phyloP scores from a whole-genome alignment of 75 land plant genomes.

The Azolla pinnata region DNA sequence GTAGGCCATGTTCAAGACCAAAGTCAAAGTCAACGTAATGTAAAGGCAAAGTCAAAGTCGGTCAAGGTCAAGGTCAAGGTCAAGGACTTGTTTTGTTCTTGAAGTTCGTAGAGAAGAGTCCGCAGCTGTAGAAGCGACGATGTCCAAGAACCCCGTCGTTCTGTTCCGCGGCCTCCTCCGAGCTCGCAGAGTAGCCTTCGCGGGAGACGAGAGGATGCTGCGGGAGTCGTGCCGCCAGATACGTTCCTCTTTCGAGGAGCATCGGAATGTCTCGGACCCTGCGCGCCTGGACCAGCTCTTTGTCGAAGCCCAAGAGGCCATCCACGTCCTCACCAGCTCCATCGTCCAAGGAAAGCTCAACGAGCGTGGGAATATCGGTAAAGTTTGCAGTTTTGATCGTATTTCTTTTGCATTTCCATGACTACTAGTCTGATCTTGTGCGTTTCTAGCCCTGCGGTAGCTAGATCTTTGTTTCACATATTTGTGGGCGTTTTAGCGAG shows the following conservation, averaged over 20 bases:
- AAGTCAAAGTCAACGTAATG: no score
- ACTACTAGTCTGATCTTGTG: no score
- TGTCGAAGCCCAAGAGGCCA: slow-evolving; percentile 53
- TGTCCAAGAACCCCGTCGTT: slow-evolving; percentile 8
- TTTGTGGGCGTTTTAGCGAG: background rate
- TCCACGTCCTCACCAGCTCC: slow-evolving; percentile 48
- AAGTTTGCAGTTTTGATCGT: no score
- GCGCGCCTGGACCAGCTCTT: slow-evolving; percentile 36
- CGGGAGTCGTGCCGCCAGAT: slow-evolving; percentile 39
- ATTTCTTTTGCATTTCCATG: no score
- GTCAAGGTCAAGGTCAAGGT: no score
- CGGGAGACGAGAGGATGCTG: slow-evolving; percentile 54
- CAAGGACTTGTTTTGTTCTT: no score
- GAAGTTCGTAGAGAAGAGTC: no score
- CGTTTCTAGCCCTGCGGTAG: no score
- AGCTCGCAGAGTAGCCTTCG: slow-evolving; percentile 48
- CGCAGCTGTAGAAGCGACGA: no score
- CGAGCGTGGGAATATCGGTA: slow-evolving; percentile 55
- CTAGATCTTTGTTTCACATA: no score
- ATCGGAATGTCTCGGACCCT: slow-evolving; percentile 36
- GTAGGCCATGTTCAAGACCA: no score
- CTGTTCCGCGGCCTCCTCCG: slow-evolving; percentile 49
- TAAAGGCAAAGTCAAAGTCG: no score
- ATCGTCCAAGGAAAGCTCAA: slow-evolving; percentile 77
- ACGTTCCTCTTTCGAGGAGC: slow-evolving; percentile 54